Evolutionary conservation across 106 monocot species (phyloP), one percentile per base, ranked within the genome.

Genomic region (Narthecium ossifragum): DNA sequence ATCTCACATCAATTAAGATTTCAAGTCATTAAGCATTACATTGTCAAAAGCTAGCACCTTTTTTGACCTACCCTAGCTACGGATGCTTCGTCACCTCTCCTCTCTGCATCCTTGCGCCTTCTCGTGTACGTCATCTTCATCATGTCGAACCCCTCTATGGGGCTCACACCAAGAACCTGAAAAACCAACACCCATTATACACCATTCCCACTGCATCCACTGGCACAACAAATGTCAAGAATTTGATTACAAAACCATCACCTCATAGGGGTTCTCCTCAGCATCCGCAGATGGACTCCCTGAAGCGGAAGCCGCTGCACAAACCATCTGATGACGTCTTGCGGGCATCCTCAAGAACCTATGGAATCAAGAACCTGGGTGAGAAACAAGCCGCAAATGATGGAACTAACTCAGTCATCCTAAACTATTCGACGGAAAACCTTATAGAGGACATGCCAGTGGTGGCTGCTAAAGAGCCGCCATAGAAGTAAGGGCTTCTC

Each of bases 211-310:
- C n/a, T n/a, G n/a, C n/a, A n/a, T n/a, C n/a, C n/a, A n/a, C n/a
- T n/a, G n/a, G n/a, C n/a, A n/a, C n/a, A n/a, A n/a, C n/a, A n/a
- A n/a, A n/a, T n/a, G n/a, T n/a, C n/a, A n/a, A n/a, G n/a, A n/a
- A n/a, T n/a, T n/a, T n/a, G 9, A 18, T 14, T 23, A 65, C 7
- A 37, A 23, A 32, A 34, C 15, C 7, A 27, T 39, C 45, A 90
- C 93, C 80, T 82, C 83, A 56, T 94, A 94, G 11, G 93, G 93
- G 54, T 90, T 90, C 14, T 88, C 88, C 39, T 89, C 85, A 59
- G 53, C 60, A 26, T 62, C 51, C 15, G 67, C 54, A 28, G 75
- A 46, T 30, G 85, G 69, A 34, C 65, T 82, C 51, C 82, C 89
- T 11, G 92, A 74, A 47, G 82, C 72, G 24, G 83, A 80, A 14